A percentile compares a stretch with the other conserved stretches of the same genome.
phyloP scores from a whole-genome alignment of 768 basidiomycete genomes.

The Harrya chromipes region DNA sequence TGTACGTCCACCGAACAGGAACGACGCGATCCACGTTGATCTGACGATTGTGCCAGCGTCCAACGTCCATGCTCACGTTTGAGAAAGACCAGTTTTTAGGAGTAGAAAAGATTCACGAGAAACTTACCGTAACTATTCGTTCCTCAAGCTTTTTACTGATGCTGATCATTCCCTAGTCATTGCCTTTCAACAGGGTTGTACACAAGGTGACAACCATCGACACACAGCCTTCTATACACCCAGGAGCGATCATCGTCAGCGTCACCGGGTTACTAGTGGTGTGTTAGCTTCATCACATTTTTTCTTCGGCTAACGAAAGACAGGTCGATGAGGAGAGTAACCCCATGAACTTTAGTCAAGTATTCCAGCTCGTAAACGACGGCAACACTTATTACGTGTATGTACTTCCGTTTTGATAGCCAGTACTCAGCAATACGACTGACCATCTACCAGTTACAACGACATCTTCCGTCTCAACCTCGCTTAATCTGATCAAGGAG shows the following conservation, averaged over 20 bases:
- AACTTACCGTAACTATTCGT: slow-evolving; percentile 56
- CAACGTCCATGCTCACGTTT: slow-evolving; percentile 80
- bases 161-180: slow-evolving; percentile 38
- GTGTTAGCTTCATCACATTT: slow-evolving; percentile 21
- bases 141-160: neutral
- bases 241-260: slow-evolving; percentile 63
- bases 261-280: slow-evolving; percentile 88
- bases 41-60: slow-evolving; percentile 51
- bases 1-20: slow-evolving; percentile 46
- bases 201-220: slow-evolving; percentile 84
- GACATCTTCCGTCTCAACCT: slow-evolving; percentile 92
- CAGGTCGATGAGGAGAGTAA: slow-evolving; percentile 81
- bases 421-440: slow-evolving; percentile 3
- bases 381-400: slow-evolving; percentile 80
- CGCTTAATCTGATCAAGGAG: slow-evolving; percentile 32
- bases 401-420: slow-evolving; percentile 28
- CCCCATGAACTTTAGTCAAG: slow-evolving; percentile 87
- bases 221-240: slow-evolving; percentile 76
- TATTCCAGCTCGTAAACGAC: slow-evolving; percentile 88
- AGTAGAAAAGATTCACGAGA: slow-evolving; percentile 53
- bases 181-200: slow-evolving; percentile 79
- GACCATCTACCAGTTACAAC: slow-evolving; percentile 53
- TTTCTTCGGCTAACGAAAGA: slow-evolving; percentile 3
- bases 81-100: slow-evolving; percentile 66
- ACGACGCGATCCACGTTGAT: slow-evolving; percentile 27